Base-by-base conservation (phyloP, 2,329 filamentous ascomycete species). In the Domatiomyces globalis region DNA sequence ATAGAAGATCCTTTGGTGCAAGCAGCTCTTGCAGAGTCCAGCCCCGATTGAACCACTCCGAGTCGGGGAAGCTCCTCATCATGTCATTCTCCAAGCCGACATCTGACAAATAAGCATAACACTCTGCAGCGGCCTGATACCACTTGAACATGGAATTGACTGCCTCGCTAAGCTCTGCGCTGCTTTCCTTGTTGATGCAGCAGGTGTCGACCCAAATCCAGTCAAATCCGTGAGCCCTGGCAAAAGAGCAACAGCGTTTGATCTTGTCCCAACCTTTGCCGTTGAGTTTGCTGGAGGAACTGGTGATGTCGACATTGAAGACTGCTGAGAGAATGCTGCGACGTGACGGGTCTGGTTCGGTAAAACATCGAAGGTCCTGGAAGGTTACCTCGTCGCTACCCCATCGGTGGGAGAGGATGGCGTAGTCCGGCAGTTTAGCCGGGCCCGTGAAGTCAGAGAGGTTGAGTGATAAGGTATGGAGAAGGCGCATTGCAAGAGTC, bases 361-460 rank as follows among this genome's bases (percentile, higher is more conserved):
- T 25, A 6, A 25, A 25, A 25, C 22, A 25, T 25, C 22, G 22
- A 25, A 56, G 51, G 2, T 61, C 59, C 27, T 58, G 54, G 19
- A 60, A 55, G 5, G 51, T 46, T 8, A 61, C 59, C 48, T 63
- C 60, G n/a, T 61, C 57, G 9, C 46, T 20, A 29, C 55, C 53
- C 59, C 61, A 62, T 29, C 52, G 50, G 49, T 63, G 61, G 25
- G 59, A 62, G 18, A 63, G 58, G 36, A 63, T 61, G 7, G 61
- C 60, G 52, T 63, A 63, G 22, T 25, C 22, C 22, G 22, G 22
- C 6, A 25, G 22, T 6, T 25, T 25, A 25, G 22, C 6, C 3
- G 3, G 22, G 22, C 6, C 22, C 3, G 22, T 25, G 22, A 25
- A 25, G 19, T 18, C 19, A 4, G 55, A 53, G 18, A 50, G 12